phyloP scores from a whole-genome alignment of 2,329 filamentous ascomycete genomes.

The Fusarium agapanthi region DNA sequence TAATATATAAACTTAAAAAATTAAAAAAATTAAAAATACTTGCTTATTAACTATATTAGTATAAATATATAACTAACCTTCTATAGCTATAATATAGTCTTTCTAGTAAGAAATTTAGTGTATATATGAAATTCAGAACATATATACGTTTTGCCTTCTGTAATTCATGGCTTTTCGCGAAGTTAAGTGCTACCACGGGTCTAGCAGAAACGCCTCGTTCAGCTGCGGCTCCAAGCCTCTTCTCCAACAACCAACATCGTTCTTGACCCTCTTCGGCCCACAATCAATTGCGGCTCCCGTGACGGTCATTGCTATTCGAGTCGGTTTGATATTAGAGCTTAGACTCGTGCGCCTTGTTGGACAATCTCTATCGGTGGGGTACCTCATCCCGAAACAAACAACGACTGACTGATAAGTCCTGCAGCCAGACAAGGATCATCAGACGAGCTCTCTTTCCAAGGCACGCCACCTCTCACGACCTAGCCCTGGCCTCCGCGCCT shows the following conservation, averaged over 20 bases:
- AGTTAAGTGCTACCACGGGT: constrained; percentile 1
- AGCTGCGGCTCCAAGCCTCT: constrained; percentile 26
- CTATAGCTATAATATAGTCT: no score
- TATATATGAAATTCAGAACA: no score
- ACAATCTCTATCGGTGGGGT: constrained; percentile 24
- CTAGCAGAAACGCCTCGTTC: constrained; percentile 25
- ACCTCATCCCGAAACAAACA: constrained; percentile 30
- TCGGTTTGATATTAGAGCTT: constrained; percentile 1
- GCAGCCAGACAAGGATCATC: constrained; percentile 39
- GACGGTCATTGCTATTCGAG: not conserved
- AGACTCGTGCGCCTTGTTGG: constrained; percentile 16
- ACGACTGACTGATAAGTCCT: constrained; percentile 39
- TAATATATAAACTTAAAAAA: no score
- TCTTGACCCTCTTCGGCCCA: not conserved
- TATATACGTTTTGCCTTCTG: no score
- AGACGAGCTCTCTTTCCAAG: constrained; percentile 39
- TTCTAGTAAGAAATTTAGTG: no score
- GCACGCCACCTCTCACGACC: constrained; percentile 43
- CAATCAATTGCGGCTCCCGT: constrained; percentile 3
- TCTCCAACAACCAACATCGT: not conserved
- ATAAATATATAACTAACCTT: no score
- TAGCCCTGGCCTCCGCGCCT: constrained; percentile 30
- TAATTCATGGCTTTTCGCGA: not conserved
- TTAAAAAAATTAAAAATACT: no score
- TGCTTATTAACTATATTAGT: no score